These are phyloP conservation scores for Hymenoscyphus linearis DNA, from an alignment of 2,329 filamentous ascomycete species.

Conservation along the genomic window DNA sequence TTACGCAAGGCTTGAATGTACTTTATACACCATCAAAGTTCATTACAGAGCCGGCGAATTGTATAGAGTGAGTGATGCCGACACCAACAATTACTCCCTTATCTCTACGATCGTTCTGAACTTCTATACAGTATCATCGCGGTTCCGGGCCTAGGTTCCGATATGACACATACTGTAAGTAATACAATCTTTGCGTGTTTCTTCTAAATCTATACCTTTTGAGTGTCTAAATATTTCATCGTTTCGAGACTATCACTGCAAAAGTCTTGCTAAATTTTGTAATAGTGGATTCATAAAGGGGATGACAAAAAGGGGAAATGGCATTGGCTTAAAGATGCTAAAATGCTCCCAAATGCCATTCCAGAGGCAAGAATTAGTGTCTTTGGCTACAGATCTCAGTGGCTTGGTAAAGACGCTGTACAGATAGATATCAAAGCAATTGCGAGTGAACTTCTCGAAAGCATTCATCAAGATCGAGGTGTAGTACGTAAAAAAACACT, in stretches of 20 bases:
- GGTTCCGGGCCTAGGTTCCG: conserved; percentile 3
- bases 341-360: conserved; percentile 2
- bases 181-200: too few species aligned
- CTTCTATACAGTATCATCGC: conserved; percentile 1
- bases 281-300: neutral
- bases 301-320: neutral
- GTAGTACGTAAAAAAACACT: neutral
- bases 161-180: conserved; percentile 1
- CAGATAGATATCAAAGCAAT: neutral
- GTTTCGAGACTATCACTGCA: too few species aligned
- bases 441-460: neutral
- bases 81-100: too few species aligned
- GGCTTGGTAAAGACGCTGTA: conserved; percentile 3
- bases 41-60: conserved; percentile 2
- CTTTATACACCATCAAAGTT: conserved; percentile 1
- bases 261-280: too few species aligned
- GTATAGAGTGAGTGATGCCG: neutral
- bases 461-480: neutral
- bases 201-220: too few species aligned
- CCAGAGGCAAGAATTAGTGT: conserved; percentile 6
- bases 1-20: conserved; percentile 1
- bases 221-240: too few species aligned
- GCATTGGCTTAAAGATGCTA: conserved; percentile 3
- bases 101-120: neutral
- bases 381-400: conserved; percentile 7